Evolutionary conservation across 2,329 filamentous ascomycete genomes (phyloP).

Genomic region (Colletotrichum chlorophyti): DNA sequence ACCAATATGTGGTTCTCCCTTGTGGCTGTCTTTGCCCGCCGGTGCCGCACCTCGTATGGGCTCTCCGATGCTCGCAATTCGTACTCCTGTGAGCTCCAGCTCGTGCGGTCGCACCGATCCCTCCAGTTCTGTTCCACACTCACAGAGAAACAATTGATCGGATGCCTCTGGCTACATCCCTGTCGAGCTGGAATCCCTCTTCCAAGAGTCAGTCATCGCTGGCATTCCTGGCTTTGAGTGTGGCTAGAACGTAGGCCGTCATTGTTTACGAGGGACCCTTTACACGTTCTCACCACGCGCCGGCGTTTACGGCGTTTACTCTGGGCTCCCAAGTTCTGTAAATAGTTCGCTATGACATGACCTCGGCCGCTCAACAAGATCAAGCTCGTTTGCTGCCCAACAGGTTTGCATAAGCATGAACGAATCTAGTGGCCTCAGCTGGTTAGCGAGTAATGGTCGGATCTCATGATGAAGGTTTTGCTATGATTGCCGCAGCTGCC

Average conservation of each 20-base stretch:
- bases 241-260: constrained; percentile 12
- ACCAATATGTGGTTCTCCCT: constrained; percentile 19
- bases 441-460: constrained; percentile 1
- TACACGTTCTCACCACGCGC: constrained; percentile 16
- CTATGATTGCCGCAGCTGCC: not conserved
- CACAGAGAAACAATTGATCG: too few species aligned
- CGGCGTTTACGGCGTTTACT: not conserved
- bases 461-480: not conserved
- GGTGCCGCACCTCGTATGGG: constrained; percentile 11
- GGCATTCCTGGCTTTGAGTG: constrained; percentile 16
- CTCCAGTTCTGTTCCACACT: constrained; percentile 4
- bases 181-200: constrained; percentile 14
- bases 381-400: not conserved
- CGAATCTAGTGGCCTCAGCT: not conserved
- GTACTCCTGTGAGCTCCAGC: constrained; percentile 6
- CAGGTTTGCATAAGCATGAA: constrained; percentile 20
- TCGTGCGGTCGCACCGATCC: not conserved
- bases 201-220: constrained; percentile 13
- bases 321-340: not conserved
- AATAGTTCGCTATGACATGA: constrained; percentile 15
- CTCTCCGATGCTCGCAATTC: constrained; percentile 18
- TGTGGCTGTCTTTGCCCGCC: constrained; percentile 8
- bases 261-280: constrained; percentile 19
- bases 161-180: constrained; percentile 22
- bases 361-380: constrained; percentile 22